phyloP scores from a whole-genome alignment of 257 asterid genomes.

The Nicotiana tabacum region DNA sequence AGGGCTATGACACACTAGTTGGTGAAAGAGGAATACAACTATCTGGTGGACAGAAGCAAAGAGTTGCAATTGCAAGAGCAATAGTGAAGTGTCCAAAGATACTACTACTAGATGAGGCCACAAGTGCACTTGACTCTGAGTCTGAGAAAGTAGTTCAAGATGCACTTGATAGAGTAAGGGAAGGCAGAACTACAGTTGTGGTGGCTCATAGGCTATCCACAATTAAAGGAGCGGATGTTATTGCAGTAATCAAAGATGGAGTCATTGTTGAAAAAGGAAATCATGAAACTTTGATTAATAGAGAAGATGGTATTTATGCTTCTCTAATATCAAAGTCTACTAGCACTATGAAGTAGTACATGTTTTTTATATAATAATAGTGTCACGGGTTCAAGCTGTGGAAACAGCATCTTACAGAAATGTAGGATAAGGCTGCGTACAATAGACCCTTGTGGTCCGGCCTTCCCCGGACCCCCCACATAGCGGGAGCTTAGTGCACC shows the following conservation, averaged over 20 bases:
- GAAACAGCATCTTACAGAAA: too few species aligned
- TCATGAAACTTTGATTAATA: conserved; percentile 30
- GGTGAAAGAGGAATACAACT: conserved; percentile 52
- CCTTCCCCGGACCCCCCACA: too few species aligned
- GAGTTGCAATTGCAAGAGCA: conserved; percentile 60
- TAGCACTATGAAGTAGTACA: not conserved
- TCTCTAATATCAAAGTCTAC: conserved; percentile 27
- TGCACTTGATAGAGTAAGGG: conserved; percentile 38
- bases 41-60: conserved; percentile 58
- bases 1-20: conserved; percentile 51
- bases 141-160: conserved; percentile 48
- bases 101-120: conserved; percentile 52
- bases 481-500: too few species aligned
- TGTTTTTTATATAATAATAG: too few species aligned
- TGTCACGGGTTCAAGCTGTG: not conserved
- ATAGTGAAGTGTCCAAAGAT: conserved; percentile 43
- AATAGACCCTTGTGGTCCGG: too few species aligned
- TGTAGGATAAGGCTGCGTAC: too few species aligned
- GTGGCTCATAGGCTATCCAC: conserved; percentile 64
- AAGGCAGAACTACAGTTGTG: conserved; percentile 43
- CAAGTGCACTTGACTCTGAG: conserved; percentile 52
- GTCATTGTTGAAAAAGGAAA: conserved; percentile 41
- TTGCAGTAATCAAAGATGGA: conserved; percentile 43
- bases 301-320: conserved; percentile 39
- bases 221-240: conserved; percentile 42